Evolutionary conservation across 2,329 filamentous ascomycete species (phyloP), one percentile per base, ranked within the genome.

Genomic region (Verticillium longisporum): DNA sequence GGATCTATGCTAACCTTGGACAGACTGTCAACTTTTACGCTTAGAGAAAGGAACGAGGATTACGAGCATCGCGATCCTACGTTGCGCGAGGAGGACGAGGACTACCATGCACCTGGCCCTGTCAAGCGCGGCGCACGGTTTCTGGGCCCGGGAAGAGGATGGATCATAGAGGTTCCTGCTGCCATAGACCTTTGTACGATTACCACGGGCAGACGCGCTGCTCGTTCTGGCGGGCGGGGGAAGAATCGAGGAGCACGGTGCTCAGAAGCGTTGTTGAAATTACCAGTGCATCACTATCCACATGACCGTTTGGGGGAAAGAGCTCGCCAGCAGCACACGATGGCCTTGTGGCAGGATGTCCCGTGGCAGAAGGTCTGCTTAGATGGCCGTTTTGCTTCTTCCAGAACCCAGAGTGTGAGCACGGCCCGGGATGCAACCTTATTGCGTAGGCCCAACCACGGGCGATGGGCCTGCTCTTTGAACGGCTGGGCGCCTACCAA

Each of bases 21-120:
- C 61, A 84, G 82, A 85, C 83, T 36, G 83, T 85, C 77, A 85
- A 82, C 72, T 82, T 82, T 68, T 82, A 82, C 68, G 80, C 80
- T 62, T 82, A 76, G 45, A 50, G 18, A 26, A 21, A 21, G 11
- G n/a, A 10, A 50, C n/a, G n/a, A 36, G 34, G 34, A 36, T 58
- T 32, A 3, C 15, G 21, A 56, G 53, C 26, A 36, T 14, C 54
- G 60, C 15, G 33, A 31, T 56, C 26, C 31, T 15, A 10, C 10
- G 10, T 36, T 36, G 9, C 34, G 7, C 5, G 34, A 13, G 34
- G 34, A 36, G 13, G 34, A 36, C 6, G 34, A 36, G 34, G 34
- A 26, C 34, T 50, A 7, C n/a, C 45, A 50, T n/a, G 55, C 55
- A 33, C 33, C 31, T 26, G 11, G 54, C 33, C 7, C 55, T 56